Conservation (phyloP, 371 early-diverging fungal species). For the Nematocida sp. region DNA sequence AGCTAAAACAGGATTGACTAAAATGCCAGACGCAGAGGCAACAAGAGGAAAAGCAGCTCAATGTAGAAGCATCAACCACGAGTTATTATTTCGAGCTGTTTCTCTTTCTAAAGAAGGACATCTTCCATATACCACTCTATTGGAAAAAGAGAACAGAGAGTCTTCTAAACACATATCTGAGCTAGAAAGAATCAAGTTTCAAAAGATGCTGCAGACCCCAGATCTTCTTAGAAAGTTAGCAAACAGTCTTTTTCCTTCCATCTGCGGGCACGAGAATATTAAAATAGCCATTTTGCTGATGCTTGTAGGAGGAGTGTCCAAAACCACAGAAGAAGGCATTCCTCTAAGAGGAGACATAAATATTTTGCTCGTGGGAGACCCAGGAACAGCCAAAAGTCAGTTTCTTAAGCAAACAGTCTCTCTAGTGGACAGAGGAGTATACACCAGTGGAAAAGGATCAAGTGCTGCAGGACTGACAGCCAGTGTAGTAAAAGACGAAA, state of each 20-base stretch:
- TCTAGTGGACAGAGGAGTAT: slow-evolving; percentile 82
- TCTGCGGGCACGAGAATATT: slow-evolving; percentile 66
- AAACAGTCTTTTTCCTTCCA: slow-evolving; percentile 69
- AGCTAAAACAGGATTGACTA: slow-evolving; percentile 40
- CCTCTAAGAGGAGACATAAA: slow-evolving; percentile 76
- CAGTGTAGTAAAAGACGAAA: slow-evolving; percentile 90
- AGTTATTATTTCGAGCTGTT: slow-evolving; percentile 44
- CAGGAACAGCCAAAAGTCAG: slow-evolving; percentile 96
- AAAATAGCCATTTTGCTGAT: slow-evolving; percentile 66
- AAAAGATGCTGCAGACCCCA: slow-evolving; percentile 71
- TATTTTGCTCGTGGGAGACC: slow-evolving; percentile 93
- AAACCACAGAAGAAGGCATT: slow-evolving; percentile 79
- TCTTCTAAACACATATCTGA: neutral
- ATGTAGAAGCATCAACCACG: slow-evolving; percentile 32
- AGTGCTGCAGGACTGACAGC: slow-evolving; percentile 98
- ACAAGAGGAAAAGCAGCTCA: slow-evolving; percentile 30
- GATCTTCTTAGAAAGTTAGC: slow-evolving; percentile 78
- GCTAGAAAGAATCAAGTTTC: slow-evolving; percentile 61
- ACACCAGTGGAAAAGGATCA: slow-evolving; percentile 94
- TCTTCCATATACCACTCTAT: slow-evolving; percentile 32
- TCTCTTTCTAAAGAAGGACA: slow-evolving; percentile 16
- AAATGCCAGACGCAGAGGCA: slow-evolving; percentile 51
- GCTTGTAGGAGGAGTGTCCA: slow-evolving; percentile 69
- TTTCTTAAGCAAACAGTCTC: slow-evolving; percentile 84
- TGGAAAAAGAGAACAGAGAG: slow-evolving; percentile 25